A percentile compares a stretch with the other conserved stretches of the same genome.
Conservation (phyloP, 441 rosid genomes). For the Heliophila coronopifolia region DNA sequence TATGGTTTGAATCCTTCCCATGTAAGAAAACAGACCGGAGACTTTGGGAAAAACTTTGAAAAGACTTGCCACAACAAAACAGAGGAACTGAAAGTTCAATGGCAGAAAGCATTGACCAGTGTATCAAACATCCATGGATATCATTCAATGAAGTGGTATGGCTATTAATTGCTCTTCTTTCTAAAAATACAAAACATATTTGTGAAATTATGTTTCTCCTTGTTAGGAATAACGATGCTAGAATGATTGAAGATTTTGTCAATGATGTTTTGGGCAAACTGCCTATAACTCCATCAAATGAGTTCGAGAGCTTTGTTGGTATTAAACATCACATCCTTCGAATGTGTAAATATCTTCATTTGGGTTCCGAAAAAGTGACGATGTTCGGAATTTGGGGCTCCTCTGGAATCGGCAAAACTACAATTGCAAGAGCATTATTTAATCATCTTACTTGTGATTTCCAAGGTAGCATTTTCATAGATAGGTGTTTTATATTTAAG, state of each 20-base stretch:
- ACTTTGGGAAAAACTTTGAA: not conserved
- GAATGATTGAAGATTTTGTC: not conserved
- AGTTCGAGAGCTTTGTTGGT: not conserved
- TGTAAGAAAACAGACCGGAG: not conserved
- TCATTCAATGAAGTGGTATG: not conserved
- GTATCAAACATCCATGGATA: not conserved
- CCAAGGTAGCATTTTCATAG: not conserved
- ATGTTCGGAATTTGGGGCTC: constrained; percentile 6
- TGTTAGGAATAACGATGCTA: not conserved
- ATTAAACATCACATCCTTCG: not conserved
- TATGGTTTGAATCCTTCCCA: not conserved
- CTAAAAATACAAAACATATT: too few relatives aligned
- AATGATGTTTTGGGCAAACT: not conserved
- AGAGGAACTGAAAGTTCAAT: not conserved
- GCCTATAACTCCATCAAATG: rapidly evolving
- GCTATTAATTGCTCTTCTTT: not conserved
- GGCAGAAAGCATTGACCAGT: not conserved
- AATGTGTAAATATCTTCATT: not conserved
- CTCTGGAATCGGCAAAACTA: constrained; percentile 9
- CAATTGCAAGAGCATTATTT: not conserved
- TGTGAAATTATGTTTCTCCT: not conserved
- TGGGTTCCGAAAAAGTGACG: not conserved
- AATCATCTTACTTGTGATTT: not conserved
- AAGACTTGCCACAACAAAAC: not conserved
- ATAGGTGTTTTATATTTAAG: not conserved